A percentile compares a stretch with the other conserved stretches of the same genome.
Evolutionary conservation across 371 early-diverging fungal genomes (phyloP).

Genomic region (Hamiltosporidium tvaerminnensis): DNA sequence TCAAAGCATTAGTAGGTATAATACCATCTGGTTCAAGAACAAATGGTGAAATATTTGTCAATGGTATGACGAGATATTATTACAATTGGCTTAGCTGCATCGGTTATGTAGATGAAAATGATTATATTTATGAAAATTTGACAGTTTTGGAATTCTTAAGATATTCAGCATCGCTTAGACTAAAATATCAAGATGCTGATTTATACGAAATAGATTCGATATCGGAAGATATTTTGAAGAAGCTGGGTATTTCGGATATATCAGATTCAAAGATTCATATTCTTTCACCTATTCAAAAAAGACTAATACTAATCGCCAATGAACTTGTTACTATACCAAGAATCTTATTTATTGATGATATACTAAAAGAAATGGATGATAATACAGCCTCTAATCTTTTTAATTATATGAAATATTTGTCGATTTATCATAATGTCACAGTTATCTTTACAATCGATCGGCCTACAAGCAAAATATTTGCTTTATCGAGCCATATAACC

Average conservation of each 20-base stretch:
- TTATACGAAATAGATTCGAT: neutral
- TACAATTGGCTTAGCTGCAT: slow-evolving; percentile 31
- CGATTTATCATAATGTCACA: neutral
- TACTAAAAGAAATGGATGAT: slow-evolving; percentile 52
- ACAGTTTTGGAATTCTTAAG: neutral
- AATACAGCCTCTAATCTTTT: neutral
- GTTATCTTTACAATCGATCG: neutral
- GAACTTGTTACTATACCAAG: slow-evolving; percentile 57
- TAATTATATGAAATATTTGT: neutral
- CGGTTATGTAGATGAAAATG: slow-evolving; percentile 19
- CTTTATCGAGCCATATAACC: neutral
- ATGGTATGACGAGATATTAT: slow-evolving; percentile 33
- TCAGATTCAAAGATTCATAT: slow-evolving; percentile 40
- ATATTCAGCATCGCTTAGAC: neutral
- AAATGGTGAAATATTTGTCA: slow-evolving; percentile 28
- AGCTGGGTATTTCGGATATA: slow-evolving; percentile 45
- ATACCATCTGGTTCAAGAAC: slow-evolving; percentile 16
- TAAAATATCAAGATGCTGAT: neutral
- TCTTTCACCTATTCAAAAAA: slow-evolving; percentile 57
- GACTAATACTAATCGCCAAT: slow-evolving; percentile 57
- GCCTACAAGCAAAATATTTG: neutral
- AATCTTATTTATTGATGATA: slow-evolving; percentile 58
- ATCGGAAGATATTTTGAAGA: neutral
- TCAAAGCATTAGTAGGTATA: slow-evolving; percentile 42
- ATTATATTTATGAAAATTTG: slow-evolving; percentile 26